Base-by-base conservation (phyloP, 148 eudicot genomes). In the Dianthus caryophyllus region DNA sequence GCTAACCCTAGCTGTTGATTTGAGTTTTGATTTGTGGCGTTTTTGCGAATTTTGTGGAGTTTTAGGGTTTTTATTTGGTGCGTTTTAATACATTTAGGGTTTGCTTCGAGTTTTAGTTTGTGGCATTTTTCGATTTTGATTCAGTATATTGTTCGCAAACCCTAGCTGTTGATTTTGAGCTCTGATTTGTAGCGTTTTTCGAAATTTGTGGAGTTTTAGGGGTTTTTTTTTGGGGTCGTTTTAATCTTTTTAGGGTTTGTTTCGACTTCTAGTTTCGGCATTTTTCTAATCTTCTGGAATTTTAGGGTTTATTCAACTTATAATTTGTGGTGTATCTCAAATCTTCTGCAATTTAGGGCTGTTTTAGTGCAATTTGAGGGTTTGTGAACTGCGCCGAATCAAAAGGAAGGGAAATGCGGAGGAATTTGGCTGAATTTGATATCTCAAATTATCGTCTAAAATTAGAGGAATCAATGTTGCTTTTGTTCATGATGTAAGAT, bases 321-420 rank as follows among this genome's bases (percentile, higher is more conserved):
- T 47, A 47, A 47, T 47, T 47, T 16, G 50, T 47, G 5, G 50
- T 1, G 5, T 47, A 14, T 47, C 50, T 47, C n/a, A 29, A 12
- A 52, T 21, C 3, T 22, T 9, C 11, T 52, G 26, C 27, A 25
- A 5, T 54, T 54, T 12, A 10, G 24, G n/a, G 53, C 9, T 49
- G 16, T n/a, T 4, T 41, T 41, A 9, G 44, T 41, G 44, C 44
- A 4, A 2, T 41, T 4, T 4, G 84, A 77, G 85, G 86, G 82
- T 72, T 80, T 36, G 6, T 26, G 21, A 63, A 20, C 2, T 61
- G 14, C 80, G 90, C 98, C 97, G 59, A 94, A 94, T 73, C 90
- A 96, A 69, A 94, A 94, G 52, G 98, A 77, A 60, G 96, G 97
- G 26, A 83, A 84, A 60, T 96, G 98, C 72, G 98, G 97, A 59